These are phyloP conservation scores for Penicillium canescens DNA, from an alignment of 495 filamentous ascomycete genomes.

Conservation along the genomic window DNA sequence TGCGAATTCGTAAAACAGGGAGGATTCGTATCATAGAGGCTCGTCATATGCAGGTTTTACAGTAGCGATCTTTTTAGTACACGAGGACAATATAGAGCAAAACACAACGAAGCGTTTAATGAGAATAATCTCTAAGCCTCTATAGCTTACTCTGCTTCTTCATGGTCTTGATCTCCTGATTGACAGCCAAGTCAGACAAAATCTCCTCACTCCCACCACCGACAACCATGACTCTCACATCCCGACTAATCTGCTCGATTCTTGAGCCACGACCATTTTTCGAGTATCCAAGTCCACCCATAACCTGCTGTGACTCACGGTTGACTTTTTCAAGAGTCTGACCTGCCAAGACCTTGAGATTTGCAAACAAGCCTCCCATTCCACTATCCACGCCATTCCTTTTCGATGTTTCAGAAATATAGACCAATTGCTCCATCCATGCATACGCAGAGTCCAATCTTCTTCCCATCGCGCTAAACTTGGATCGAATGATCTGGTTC, in stretches of 20 bases:
- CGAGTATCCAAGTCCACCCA: constrained; percentile 53
- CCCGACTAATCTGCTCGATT: constrained; percentile 53
- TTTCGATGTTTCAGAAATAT: constrained; percentile 29
- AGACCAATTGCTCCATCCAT: constrained; percentile 40
- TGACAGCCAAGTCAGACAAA: constrained; percentile 46
- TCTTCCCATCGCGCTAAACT: constrained; percentile 37
- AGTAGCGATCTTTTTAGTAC: neutral
- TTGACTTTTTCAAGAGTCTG: constrained; percentile 49
- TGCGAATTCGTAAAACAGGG: no score
- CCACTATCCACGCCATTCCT: constrained; percentile 19
- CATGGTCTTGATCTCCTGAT: constrained; percentile 39
- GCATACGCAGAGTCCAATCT: constrained; percentile 38
- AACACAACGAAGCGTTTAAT: neutral
- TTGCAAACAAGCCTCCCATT: constrained; percentile 35
- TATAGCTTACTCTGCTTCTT: constrained; percentile 16
- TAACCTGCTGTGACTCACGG: constrained; percentile 54
- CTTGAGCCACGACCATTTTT: constrained; percentile 40
- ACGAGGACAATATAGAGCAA: neutral
- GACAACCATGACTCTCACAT: constrained; percentile 52
- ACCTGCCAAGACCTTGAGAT: constrained; percentile 48
- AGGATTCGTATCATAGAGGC: no score
- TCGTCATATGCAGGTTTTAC: no score
- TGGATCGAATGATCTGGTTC: constrained; percentile 38
- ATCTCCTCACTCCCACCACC: constrained; percentile 57
- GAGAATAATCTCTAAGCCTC: neutral